Base-by-base conservation (phyloP, 2,329 filamentous ascomycete species). In the Colletotrichum scovillei region DNA sequence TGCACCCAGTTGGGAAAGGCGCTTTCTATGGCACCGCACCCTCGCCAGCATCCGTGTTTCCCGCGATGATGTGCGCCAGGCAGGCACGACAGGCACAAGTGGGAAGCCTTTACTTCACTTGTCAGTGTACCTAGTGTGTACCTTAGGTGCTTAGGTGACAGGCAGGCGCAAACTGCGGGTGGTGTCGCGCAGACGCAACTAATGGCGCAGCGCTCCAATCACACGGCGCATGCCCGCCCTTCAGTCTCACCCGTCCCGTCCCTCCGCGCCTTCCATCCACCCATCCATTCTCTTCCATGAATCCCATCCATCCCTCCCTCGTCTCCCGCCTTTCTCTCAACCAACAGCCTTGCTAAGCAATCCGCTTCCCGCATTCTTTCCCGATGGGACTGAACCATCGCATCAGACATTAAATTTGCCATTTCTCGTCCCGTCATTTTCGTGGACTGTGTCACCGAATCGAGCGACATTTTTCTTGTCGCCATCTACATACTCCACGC, bases 171-270 rank as follows among this genome's bases (percentile, higher is more conserved):
- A 22, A 24, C 30, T 30, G 38, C 60, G 26, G 35, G 35, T 46
- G 28, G 35, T 63, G 38, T 55, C 42, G 42, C 42, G 49, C 62
- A 64, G 62, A 64, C 52, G 62, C 62, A 64, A 38, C 62, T 42
- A 64, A 53, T 55, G 46, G 46, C 46, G 26, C 66, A 66, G 42
- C 35, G 63, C 68, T 68, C 69, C 72, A 74, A 63, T 74, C 38
- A 68, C 6, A 65, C 35, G 19, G 53, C 32, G 49, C 67, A 6
- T 24, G 24, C 28, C 55, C 30, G 56, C 62, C n/a, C n/a, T 72
- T 30, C 69, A 67, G 46, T 63, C 63, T 72, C 62, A 62, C 49
- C 9, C 62, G 19, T 60, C 49, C 70, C 35, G 30, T 56, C 67
- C 46, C 38, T 60, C 67, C 38, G 32, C 28, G 56, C 14, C 67